Conservation (phyloP, 441 rosid species). For the Erodium chrysanthum region DNA sequence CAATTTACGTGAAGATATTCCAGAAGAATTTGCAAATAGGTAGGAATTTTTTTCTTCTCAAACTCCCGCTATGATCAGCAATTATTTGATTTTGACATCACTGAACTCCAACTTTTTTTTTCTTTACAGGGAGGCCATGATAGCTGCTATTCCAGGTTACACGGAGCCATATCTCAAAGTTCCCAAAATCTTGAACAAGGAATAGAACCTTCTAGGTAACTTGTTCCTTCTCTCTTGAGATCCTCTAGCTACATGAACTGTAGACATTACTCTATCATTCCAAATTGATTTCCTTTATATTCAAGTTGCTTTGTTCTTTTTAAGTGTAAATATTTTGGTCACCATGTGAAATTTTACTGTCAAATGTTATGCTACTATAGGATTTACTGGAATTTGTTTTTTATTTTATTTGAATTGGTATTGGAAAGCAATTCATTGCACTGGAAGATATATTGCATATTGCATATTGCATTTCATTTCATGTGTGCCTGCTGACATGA, state of each 20-base stretch:
- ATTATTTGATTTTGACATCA: not conserved
- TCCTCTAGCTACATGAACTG: not conserved
- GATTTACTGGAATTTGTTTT: not conserved
- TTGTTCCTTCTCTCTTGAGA: constrained; percentile 3
- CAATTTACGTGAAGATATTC: constrained; percentile 55
- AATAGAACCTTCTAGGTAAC: constrained; percentile 26
- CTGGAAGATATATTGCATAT: not conserved
- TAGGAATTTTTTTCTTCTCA: constrained; percentile 21
- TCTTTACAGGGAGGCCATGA: constrained; percentile 41
- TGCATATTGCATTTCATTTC: too few species aligned
- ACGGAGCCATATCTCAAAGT: constrained; percentile 55
- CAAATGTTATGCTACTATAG: not conserved
- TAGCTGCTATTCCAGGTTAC: constrained; percentile 55
- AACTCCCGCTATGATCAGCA: not conserved
- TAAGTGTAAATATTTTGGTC: not conserved
- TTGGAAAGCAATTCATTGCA: not conserved
- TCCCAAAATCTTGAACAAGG: constrained; percentile 69
- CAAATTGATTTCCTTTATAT: not conserved
- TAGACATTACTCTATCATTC: not conserved
- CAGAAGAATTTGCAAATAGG: constrained; percentile 56
- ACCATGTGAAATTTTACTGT: not conserved
- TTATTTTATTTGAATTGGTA: not conserved
- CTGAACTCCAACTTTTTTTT: not conserved
- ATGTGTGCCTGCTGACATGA: too few species aligned
- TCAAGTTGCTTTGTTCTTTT: too few species aligned